These are phyloP conservation scores for Micromonas commoda DNA, from an alignment of 139 green algal genomes.

Conservation along the genomic window DNA sequence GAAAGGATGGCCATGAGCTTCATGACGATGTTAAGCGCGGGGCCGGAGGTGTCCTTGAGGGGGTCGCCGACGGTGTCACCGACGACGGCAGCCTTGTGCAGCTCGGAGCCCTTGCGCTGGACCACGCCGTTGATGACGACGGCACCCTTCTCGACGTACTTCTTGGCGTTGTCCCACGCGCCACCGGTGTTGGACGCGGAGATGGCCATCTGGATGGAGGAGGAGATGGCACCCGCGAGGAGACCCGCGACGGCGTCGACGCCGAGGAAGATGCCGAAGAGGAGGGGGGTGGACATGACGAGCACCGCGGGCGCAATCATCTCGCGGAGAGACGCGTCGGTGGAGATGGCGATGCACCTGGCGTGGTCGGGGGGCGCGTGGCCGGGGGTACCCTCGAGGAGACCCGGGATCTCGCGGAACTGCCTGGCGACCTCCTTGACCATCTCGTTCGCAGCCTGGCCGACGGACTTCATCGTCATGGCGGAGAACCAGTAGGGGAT, in stretches of 20 bases:
- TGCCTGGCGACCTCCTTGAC: constrained; percentile 56
- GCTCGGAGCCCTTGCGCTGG: constrained; percentile 42
- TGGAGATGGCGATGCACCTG: constrained; percentile 51
- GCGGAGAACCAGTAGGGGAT: constrained; percentile 58
- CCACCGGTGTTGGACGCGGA: constrained; percentile 52
- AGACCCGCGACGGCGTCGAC: constrained; percentile 52
- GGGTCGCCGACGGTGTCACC: constrained; percentile 59
- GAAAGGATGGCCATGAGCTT: constrained; percentile 51
- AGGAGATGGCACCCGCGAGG: constrained; percentile 44
- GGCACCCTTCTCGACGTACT: constrained; percentile 49
- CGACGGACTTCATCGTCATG: constrained; percentile 49
- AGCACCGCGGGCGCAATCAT: constrained; percentile 60
- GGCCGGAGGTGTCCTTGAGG: constrained; percentile 56
- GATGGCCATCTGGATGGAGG: constrained; percentile 57
- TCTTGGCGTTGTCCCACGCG: constrained; percentile 61
- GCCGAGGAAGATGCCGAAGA: constrained; percentile 54
- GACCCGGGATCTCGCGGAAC: constrained; percentile 46
- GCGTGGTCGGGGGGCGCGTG: constrained; percentile 51
- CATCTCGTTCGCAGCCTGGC: constrained; percentile 50
- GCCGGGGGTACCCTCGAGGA: constrained; percentile 52
- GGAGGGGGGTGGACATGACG: constrained; percentile 46
- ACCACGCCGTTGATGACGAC: constrained; percentile 33
- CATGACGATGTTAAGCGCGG: constrained; percentile 54
- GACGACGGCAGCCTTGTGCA: constrained; percentile 51
- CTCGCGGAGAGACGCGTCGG: constrained; percentile 47